A percentile compares a stretch with the other conserved stretches of the same genome.
These are phyloP conservation scores for Lichtheimia hyalospora DNA, from an alignment of 371 early-diverging fungal genomes.

Conservation along the genomic window DNA sequence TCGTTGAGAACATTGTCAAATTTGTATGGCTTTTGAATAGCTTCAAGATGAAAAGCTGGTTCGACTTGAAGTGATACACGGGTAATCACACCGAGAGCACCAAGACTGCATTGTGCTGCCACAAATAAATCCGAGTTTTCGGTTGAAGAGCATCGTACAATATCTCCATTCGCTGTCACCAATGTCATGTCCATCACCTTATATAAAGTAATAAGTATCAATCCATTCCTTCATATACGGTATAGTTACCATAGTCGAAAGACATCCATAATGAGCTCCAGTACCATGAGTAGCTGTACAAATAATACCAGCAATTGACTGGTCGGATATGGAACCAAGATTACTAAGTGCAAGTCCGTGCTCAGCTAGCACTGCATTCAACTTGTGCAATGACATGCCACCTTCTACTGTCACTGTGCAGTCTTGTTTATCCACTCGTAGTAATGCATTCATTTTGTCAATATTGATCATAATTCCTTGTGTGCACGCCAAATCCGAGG, in stretches of 20 bases:
- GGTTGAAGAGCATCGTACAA: constrained; percentile 47
- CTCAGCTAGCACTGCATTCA: constrained; percentile 61
- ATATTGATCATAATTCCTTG: constrained; percentile 70
- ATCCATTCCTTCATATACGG: not conserved
- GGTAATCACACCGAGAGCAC: constrained; percentile 77
- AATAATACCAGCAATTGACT: constrained; percentile 76
- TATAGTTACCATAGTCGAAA: constrained; percentile 63
- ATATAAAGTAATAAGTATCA: not conserved
- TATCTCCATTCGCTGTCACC: constrained; percentile 57
- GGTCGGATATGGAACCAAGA: constrained; percentile 85
- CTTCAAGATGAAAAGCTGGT: constrained; percentile 66
- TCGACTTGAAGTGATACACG: constrained; percentile 73
- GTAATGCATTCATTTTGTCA: constrained; percentile 62
- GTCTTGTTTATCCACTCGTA: constrained; percentile 49
- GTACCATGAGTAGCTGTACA: constrained; percentile 85
- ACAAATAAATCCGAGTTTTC: constrained; percentile 58
- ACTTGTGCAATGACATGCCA: constrained; percentile 67
- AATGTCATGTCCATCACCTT: constrained; percentile 62
- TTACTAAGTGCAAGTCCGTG: constrained; percentile 70
- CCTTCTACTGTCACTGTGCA: constrained; percentile 67
- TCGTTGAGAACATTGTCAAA: constrained; percentile 59
- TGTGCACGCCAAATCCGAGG: constrained; percentile 80
- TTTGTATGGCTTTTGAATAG: constrained; percentile 66
- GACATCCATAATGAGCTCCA: constrained; percentile 67
- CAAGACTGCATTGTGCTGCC: constrained; percentile 77